Base-by-base conservation (phyloP, 169 alveolate species). In the Plasmodium vivax region DNA sequence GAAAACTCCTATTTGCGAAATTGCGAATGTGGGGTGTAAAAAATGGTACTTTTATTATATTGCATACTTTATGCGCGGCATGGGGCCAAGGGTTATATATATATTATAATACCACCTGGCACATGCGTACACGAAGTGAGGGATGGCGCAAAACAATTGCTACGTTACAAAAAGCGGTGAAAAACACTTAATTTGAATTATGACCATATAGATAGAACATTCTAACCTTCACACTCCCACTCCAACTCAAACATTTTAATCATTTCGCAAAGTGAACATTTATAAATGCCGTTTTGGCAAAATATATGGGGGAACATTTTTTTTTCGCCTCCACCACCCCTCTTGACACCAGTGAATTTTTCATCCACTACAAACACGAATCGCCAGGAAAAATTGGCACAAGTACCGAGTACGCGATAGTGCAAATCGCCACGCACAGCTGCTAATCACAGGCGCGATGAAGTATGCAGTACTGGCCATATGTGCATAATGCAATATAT, bases 321-420 rank as follows among this genome's bases (percentile, higher is more conserved):
- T 51, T 14, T 14, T 12, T 12, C n/a, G 62, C 23, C 62, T 3
- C 27, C 7, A 14, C 62, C 74, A 82, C 88, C 88, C 88, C 88
- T 82, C 88, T n/a, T 54, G 68, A 51, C 88, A 82, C 88, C 79
- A 81, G 74, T 82, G 12, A 3, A 14, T 45, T 19, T 82, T 82
- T 23, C 30, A 41, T 82, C 79, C 79, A 41, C 27, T 82, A 16
- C 36, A n/a, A 43, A 5, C 30, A 30, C 5, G 38, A 51, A 14
- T 7, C 62, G 23, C 8, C 23, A 19, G 36, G n/a, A 82, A 56
- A 43, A 43, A 43, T 19, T 10, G 36, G 9, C 1, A 47, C 27
- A 45, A 27, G 34, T 41, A 79, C 85, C 34, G 56, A 43, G 85
- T 41, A 16, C 12, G 8, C 56, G 32, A 72, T 12, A 51, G 19